Evolutionary conservation across 2,329 filamentous ascomycete genomes (phyloP).

Genomic region (Cladosporium sp.): DNA sequence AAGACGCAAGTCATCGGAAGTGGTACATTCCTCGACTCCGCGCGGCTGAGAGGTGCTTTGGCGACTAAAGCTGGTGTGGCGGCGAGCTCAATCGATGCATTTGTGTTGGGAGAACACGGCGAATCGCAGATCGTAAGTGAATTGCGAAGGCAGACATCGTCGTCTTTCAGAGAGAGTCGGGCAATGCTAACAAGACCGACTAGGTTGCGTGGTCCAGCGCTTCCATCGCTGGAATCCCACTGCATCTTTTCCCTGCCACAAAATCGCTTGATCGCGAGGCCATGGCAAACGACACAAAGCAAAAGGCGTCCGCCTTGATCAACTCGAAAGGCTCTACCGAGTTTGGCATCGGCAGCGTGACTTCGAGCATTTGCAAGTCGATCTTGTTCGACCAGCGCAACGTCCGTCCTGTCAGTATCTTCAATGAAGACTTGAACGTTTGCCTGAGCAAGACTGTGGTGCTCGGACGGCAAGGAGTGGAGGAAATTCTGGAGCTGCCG

Average conservation of each 20-base stretch:
- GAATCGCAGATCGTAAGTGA: conserved; percentile 43
- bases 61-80: conserved; percentile 37
- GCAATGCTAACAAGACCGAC: no score
- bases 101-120: conserved; percentile 49
- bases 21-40: conserved; percentile 52
- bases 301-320: conserved; percentile 46
- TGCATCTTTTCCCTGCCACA: conserved; percentile 31
- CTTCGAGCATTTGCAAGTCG: conserved; percentile 47
- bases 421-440: conserved; percentile 43
- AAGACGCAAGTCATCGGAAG: conserved; percentile 49
- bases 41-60: conserved; percentile 44
- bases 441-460: conserved; percentile 50
- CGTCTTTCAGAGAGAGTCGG: no score
- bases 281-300: conserved; percentile 43
- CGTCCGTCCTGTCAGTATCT: conserved; percentile 49
- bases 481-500: conserved; percentile 35
- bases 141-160: no score
- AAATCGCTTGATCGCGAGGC: conserved; percentile 29
- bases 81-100: conserved; percentile 39
- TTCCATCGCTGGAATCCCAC: conserved; percentile 40
- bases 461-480: conserved; percentile 45
- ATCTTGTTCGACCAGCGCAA: conserved; percentile 47
- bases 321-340: conserved; percentile 48
- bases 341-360: conserved; percentile 48
- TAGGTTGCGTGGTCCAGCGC: conserved; percentile 44